phyloP scores from a whole-genome alignment of 345 rosid genomes.

The Murraya paniculata region DNA sequence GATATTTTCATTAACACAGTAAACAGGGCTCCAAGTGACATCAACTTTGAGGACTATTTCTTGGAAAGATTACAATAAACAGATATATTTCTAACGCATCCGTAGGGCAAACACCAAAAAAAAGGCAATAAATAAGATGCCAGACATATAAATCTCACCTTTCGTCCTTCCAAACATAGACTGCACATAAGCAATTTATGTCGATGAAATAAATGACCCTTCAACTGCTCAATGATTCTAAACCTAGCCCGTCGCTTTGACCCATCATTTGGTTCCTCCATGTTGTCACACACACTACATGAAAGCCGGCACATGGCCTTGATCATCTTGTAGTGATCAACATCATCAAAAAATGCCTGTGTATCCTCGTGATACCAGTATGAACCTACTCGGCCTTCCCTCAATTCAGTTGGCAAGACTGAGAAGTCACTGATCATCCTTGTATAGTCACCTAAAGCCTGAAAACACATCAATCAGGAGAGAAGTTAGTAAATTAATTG shows the following conservation, averaged over 20 bases:
- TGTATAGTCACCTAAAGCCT: conserved; percentile 95
- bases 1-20: background rate
- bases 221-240: conserved; percentile 84
- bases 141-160: conserved; percentile 42
- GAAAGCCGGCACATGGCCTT: conserved; percentile 98
- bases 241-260: conserved; percentile 57
- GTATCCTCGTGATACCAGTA: conserved; percentile 92
- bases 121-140: background rate
- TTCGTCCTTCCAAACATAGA: conserved; percentile 91
- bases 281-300: conserved; percentile 75
- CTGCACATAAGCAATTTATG: conserved; percentile 84
- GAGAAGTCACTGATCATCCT: conserved; percentile 84
- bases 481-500: background rate
- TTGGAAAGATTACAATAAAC: background rate
- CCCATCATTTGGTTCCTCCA: conserved; percentile 59
- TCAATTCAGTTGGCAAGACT: conserved; percentile 69
- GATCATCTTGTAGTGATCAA: conserved; percentile 91
- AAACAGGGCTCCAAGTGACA: background rate
- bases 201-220: conserved; percentile 85
- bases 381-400: conserved; percentile 72
- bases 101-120: too few species aligned
- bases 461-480: background rate
- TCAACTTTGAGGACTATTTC: background rate
- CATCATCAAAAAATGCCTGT: conserved; percentile 81
- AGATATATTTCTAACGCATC: background rate